phyloP scores from a whole-genome alignment of 139 green algal species.

The Pleodorina starrii region DNA sequence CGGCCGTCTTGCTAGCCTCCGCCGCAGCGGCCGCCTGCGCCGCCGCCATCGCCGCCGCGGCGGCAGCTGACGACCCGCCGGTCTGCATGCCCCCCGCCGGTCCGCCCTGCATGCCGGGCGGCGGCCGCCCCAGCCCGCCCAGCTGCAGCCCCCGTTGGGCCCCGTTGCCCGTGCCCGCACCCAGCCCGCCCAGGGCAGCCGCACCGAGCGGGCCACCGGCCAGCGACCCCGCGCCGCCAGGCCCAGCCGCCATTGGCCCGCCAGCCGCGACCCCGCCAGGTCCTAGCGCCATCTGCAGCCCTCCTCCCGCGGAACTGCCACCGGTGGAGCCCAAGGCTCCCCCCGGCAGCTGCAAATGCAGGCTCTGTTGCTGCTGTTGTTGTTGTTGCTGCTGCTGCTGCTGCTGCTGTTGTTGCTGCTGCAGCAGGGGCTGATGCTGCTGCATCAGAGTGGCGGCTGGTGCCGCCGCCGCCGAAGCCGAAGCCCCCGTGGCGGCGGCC shows the following conservation, averaged over 20 bases:
- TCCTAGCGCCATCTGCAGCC: no score
- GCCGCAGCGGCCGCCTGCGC: conserved; percentile 7
- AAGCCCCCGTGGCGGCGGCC: not conserved
- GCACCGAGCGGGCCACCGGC: not conserved
- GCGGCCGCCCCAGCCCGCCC: not conserved
- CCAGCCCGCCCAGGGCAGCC: not conserved
- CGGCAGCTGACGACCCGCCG: not conserved
- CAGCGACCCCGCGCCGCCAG: not conserved
- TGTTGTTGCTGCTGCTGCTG: not conserved
- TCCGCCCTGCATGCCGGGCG: not conserved
- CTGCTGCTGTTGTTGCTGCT: not conserved
- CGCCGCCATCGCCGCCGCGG: not conserved
- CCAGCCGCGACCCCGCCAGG: no score
- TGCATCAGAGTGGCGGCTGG: not conserved
- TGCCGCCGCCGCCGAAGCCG: not conserved
- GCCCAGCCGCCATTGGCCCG: not conserved
- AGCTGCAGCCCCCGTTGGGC: not conserved
- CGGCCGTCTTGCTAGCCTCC: conserved; percentile 24
- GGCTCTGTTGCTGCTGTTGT: not conserved
- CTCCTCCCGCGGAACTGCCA: no score
- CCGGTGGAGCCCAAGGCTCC: not conserved
- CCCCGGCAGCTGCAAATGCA: not conserved
- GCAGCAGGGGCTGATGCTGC: not conserved
- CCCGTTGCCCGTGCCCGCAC: not conserved
- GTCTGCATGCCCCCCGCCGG: not conserved